Evolutionary conservation across 768 basidiomycete species (phyloP), one percentile per base, ranked within the genome.

Genomic region (Pisolithus marmoratus): DNA sequence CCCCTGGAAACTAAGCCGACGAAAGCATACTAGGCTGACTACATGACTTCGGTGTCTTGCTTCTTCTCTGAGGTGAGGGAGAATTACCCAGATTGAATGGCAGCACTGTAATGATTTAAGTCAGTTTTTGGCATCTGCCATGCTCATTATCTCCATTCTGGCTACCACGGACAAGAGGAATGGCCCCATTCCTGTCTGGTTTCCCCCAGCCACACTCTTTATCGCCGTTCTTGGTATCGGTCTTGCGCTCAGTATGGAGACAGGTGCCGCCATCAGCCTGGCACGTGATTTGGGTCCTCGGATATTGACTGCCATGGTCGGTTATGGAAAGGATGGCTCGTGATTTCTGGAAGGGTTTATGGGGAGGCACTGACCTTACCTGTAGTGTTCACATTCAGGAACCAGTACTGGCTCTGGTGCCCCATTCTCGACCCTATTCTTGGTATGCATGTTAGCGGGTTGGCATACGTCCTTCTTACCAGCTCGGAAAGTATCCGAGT

Each of bases 361-460:
- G 24, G 12, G 4, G 5, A 29, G 20, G 56, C 36, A 27, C 49
- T 51, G 20, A 27, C 26, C 24, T 14, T 12, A 22, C 20, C 19
- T 27, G 20, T 37, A 61, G 59, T 63, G 9, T 61, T 63, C 50
- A 49, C 60, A 29, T 69, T 60, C 49, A 60, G 65, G 56, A 78
- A 73, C 58, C 84, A 87, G 53, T 88, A 87, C 60, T 88, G 85
- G 85, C 54, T 87, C 36, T 87, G 86, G 85, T 80, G 80, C 58
- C 80, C 83, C 3, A 59, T 84, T n/a, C 65, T 84, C 38, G 83
- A 70, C 2, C 79, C 84, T 8, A 77, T 86, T 60, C 55, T 78
- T 31, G 85, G 85, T 26, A 83, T 74, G 45, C 73, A 80, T 51
- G 61, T 68, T 5, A 85, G 80, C 9, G 71, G 74, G 4, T 63